phyloP scores from a whole-genome alignment of 2,329 filamentous ascomycete genomes.

The Ascochyta koolunga region DNA sequence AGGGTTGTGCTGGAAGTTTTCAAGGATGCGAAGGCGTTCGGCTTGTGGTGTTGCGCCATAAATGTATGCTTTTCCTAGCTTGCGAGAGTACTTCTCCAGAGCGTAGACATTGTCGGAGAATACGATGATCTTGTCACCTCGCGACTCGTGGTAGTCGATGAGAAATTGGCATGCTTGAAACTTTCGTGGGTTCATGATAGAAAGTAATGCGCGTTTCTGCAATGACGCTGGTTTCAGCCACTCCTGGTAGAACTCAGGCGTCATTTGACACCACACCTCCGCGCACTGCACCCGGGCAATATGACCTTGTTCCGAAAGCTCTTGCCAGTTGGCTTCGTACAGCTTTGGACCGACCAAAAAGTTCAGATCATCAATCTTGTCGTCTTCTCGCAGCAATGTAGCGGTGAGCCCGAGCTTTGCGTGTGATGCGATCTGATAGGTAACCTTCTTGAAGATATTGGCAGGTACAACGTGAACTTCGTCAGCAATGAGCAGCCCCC shows the following conservation, averaged over 20 bases:
- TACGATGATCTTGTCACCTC: constrained; percentile 97
- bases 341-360: constrained; percentile 97
- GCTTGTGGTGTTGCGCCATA: constrained; percentile 85
- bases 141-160: constrained; percentile 95
- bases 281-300: constrained; percentile 98
- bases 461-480: constrained; percentile 98
- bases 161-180: constrained; percentile 97
- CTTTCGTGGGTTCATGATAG: constrained; percentile 97
- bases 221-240: constrained; percentile 74
- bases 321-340: constrained; percentile 99
- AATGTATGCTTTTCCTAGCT: constrained; percentile 86
- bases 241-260: constrained; percentile 95
- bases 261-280: constrained; percentile 99
- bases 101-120: constrained; percentile 98
- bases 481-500: constrained; percentile 96
- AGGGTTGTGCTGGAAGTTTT: constrained; percentile 94
- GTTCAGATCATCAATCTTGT: constrained; percentile 97
- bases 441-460: constrained; percentile 94
- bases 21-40: constrained; percentile 84
- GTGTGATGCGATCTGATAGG: constrained; percentile 89
- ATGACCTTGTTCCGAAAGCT: constrained; percentile 93
- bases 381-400: constrained; percentile 91
- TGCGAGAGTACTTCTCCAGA: constrained; percentile 81
- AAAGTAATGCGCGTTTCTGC: constrained; percentile 72
- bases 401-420: constrained; percentile 94